These are phyloP conservation scores for Solanum pennellii DNA, from an alignment of 257 asterid genomes.

Conservation along the genomic window DNA sequence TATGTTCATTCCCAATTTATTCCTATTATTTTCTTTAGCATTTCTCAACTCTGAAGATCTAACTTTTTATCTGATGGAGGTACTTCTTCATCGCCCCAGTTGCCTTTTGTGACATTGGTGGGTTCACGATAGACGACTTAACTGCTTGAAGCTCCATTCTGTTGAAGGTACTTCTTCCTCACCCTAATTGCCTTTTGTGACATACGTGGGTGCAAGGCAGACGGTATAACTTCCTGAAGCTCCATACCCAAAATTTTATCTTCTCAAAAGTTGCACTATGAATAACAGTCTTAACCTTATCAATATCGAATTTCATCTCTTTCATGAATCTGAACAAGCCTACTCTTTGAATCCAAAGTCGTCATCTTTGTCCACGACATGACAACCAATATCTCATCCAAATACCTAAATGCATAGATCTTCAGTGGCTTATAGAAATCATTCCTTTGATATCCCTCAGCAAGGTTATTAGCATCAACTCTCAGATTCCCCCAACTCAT, in stretches of 20 bases:
- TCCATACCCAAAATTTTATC: conserved; percentile 83
- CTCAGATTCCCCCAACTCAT: conserved; percentile 34
- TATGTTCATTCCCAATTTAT: conserved; percentile 66
- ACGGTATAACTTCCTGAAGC: conserved; percentile 84
- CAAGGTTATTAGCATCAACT: conserved; percentile 21
- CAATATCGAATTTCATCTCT: conserved; percentile 46
- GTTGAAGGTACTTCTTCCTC: conserved; percentile 45
- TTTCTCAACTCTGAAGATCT: conserved; percentile 57
- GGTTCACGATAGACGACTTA: conserved; percentile 62
- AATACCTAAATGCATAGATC: conserved; percentile 62
- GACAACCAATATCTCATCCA: conserved; percentile 70
- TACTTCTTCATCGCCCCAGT: conserved; percentile 75
- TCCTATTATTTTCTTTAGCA: conserved; percentile 70
- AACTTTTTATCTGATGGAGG: conserved; percentile 71
- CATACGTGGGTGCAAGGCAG: conserved; percentile 50
- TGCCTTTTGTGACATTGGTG: conserved; percentile 67
- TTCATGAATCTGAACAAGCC: conserved; percentile 33
- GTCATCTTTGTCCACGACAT: conserved; percentile 65
- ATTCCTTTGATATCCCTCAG: neutral
- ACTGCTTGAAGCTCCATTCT: conserved; percentile 88
- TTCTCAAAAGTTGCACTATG: conserved; percentile 82
- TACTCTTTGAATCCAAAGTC: conserved; percentile 52
- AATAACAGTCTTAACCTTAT: conserved; percentile 40
- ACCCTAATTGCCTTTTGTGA: conserved; percentile 84
- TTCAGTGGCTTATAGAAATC: conserved; percentile 62